Evolutionary conservation across 2,329 filamentous ascomycete genomes (phyloP), one percentile per base, ranked within the genome.

Genomic region (Cadophora luteo-olivacea): DNA sequence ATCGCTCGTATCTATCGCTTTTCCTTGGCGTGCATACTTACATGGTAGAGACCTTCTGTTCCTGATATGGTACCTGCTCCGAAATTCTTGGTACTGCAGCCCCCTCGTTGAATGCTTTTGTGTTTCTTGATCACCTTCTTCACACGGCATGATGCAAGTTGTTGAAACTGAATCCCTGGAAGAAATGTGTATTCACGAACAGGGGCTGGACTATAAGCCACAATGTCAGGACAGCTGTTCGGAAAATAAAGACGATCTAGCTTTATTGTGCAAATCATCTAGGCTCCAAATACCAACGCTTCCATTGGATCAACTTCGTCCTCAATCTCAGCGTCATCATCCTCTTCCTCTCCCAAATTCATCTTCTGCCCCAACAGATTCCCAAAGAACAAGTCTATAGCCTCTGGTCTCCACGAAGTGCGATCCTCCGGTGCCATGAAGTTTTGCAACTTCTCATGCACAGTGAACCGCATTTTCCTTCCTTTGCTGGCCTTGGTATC

Each of bases 401-500:
- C 93, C 69, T 88, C 86, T 73, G 91, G 89, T 70, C 92, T 92
- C 96, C 96, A 99, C 19, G 80, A 81, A 3, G 91, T 86, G 64
- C 92, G 85, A 78, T 97, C 92, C 79, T 97, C 93, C 0, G 94
- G 90, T 12, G 94, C 94, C 94, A 97, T 97, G 78, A 98, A 98
- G 80, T 97, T 97, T 82, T 97, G 93, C 77, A 99, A 81, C 83
- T 98, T 98, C 83, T 98, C 95, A 78, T 98, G 94, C 57, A 97
- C 93, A 19, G 92, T 96, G 81, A 95, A 99, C 49, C 93, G 87
- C 86, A 99, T 87, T 83, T 97, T 97, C 61, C 96, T 85, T 6
- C 96, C 96, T 81, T 98, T 98, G 78, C 93, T 97, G 0, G 96
- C 96, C 78, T 94, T 96, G 24, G 94, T 94, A 79, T 99, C 96